These are phyloP conservation scores for Cercophora scortea DNA, from an alignment of 495 filamentous ascomycete genomes.

Conservation along the genomic window DNA sequence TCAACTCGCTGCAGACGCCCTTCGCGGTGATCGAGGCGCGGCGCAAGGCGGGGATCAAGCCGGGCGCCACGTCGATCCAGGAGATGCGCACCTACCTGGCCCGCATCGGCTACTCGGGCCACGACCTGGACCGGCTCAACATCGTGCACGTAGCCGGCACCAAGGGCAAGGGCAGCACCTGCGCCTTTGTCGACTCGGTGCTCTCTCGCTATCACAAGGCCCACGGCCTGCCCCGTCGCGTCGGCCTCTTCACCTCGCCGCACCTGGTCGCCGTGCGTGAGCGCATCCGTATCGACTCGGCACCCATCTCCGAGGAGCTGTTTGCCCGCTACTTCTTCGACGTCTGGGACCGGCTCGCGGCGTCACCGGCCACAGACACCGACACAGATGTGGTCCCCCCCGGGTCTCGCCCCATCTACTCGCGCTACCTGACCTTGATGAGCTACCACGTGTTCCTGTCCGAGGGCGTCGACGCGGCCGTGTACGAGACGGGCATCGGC, in stretches of 20 bases:
- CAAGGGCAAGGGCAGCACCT: slow-evolving; percentile 86
- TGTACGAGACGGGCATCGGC: slow-evolving; percentile 91
- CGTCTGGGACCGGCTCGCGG: slow-evolving; percentile 70
- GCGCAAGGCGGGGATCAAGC: slow-evolving; percentile 55
- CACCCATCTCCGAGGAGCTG: slow-evolving; percentile 62
- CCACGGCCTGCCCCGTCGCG: slow-evolving; percentile 35
- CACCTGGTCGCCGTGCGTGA: slow-evolving; percentile 84
- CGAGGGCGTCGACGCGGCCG: slow-evolving; percentile 71
- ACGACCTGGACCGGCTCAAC: slow-evolving; percentile 68
- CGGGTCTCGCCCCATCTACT: slow-evolving; percentile 69
- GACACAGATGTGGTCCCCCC: slow-evolving; percentile 14
- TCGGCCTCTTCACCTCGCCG: slow-evolving; percentile 84
- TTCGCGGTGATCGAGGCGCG: slow-evolving; percentile 70
- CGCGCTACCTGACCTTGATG: slow-evolving; percentile 84
- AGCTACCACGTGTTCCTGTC: slow-evolving; percentile 79
- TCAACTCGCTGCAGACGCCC: slow-evolving; percentile 88
- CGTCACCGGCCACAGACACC: slow-evolving; percentile 15
- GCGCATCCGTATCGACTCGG: slow-evolving; percentile 74
- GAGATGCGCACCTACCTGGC: slow-evolving; percentile 72
- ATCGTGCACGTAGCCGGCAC: slow-evolving; percentile 82
- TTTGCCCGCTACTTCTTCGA: slow-evolving; percentile 87
- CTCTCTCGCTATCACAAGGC: slow-evolving; percentile 31
- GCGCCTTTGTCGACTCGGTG: slow-evolving; percentile 57
- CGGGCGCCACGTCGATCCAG: slow-evolving; percentile 60
- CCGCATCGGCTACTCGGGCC: slow-evolving; percentile 66